phyloP scores from a whole-genome alignment of 1,284 basidiomycete genomes.

The Amylostereum areolatum region DNA sequence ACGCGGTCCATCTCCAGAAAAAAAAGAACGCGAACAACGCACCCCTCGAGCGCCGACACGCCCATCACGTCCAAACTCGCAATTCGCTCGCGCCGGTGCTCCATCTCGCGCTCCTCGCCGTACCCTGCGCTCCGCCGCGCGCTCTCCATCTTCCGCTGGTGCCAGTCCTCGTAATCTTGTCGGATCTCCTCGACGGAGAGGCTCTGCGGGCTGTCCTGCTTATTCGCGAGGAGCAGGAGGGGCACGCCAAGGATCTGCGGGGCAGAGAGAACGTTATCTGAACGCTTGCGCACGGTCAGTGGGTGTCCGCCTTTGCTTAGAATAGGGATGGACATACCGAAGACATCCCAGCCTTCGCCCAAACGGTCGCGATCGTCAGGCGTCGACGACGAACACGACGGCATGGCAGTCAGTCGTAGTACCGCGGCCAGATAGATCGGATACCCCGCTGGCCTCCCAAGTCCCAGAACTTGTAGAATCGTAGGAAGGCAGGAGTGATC shows the following conservation, averaged over 20 bases:
- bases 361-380: constrained; percentile 80
- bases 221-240: constrained; percentile 85
- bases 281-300: constrained; percentile 22
- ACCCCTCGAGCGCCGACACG: constrained; percentile 87
- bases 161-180: constrained; percentile 87
- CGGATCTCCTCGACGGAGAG: constrained; percentile 85
- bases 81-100: constrained; percentile 55
- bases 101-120: constrained; percentile 44
- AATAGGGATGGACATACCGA: constrained; percentile 52
- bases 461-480: constrained; percentile 92
- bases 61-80: constrained; percentile 91
- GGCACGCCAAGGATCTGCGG: constrained; percentile 86
- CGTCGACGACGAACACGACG: constrained; percentile 88
- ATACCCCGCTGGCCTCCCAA: constrained; percentile 90
- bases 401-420: constrained; percentile 95
- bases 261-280: constrained; percentile 79
- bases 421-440: constrained; percentile 86
- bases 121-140: constrained; percentile 39
- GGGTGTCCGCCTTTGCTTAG: neutral
- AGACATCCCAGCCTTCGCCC: constrained; percentile 90
- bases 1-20: neutral
- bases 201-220: constrained; percentile 78
- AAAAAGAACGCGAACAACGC: constrained; percentile 20
- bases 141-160: constrained; percentile 67
- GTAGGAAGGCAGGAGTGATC: constrained; percentile 85